Percentiles rank a stretch among this genome's conserved stretches.
phyloP scores from a whole-genome alignment of 2,329 filamentous ascomycete genomes.

The Dactylellina parvicollis region DNA sequence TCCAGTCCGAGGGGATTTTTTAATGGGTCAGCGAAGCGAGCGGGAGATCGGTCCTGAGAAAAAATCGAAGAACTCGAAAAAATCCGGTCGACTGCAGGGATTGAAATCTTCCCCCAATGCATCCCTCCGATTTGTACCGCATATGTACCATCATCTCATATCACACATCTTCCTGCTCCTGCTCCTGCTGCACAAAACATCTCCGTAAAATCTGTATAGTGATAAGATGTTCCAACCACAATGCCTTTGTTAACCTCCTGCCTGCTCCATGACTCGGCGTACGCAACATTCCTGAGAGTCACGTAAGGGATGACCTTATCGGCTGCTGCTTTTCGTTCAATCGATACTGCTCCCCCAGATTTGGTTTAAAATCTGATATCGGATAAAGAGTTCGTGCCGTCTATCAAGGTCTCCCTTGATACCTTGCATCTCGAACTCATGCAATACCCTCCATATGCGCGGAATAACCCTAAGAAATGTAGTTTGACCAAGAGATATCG shows the following conservation, averaged over 20 bases:
- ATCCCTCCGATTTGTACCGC: too few species aligned
- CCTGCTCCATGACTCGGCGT: conserved; percentile 7
- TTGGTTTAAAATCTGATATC: conserved; percentile 9
- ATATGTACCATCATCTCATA: too few species aligned
- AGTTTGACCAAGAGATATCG: conserved; percentile 8
- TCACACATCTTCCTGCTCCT: too few species aligned
- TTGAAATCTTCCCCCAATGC: neutral
- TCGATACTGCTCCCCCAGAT: conserved; percentile 5
- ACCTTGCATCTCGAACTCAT: neutral
- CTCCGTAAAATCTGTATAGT: too few species aligned
- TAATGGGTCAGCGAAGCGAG: conserved; percentile 12
- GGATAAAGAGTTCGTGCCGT: neutral
- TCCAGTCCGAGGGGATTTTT: conserved; percentile 18
- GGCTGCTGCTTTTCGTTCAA: conserved; percentile 1
- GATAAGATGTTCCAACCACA: too few species aligned
- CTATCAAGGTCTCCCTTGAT: conserved; percentile 21
- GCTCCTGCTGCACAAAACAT: neutral
- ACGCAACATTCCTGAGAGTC: conserved; percentile 20
- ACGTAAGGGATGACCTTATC: conserved; percentile 34
- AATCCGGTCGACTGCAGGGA: neutral
- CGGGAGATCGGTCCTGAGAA: conserved; percentile 40
- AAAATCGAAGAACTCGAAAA: neutral
- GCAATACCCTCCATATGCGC: neutral
- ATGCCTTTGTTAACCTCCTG: neutral
- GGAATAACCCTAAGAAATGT: conserved; percentile 30